These are phyloP conservation scores for Penicillium manginii DNA, from an alignment of 495 filamentous ascomycete genomes.

Conservation along the genomic window DNA sequence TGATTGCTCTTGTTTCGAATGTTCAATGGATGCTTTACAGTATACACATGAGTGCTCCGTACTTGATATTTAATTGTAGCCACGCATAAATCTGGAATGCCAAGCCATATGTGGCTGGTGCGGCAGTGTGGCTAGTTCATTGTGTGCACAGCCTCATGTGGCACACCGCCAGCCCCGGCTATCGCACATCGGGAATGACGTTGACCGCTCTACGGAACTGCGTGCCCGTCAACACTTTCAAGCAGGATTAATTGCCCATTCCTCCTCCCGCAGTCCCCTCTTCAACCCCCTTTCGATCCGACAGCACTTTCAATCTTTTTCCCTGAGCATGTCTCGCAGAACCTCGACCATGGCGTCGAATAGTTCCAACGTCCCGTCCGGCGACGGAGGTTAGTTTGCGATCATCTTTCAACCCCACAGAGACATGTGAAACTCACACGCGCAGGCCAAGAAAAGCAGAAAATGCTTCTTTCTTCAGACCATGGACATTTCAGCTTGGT, in stretches of 20 bases:
- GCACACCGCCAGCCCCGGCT: constrained; percentile 30
- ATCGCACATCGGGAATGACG: constrained; percentile 40
- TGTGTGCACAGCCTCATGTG: neutral
- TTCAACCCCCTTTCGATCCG: neutral
- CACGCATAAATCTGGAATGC: neutral
- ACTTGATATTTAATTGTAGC: neutral
- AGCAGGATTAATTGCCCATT: constrained; percentile 33
- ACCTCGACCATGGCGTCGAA: constrained; percentile 46
- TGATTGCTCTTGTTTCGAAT: constrained; percentile 8
- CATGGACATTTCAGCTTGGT: constrained; percentile 80
- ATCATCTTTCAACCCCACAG: constrained; percentile 13
- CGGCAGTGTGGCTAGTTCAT: constrained; percentile 22
- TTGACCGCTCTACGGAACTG: constrained; percentile 40
- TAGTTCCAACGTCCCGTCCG: constrained; percentile 38
- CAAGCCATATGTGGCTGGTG: constrained; percentile 27
- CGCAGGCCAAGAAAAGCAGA: constrained; percentile 81
- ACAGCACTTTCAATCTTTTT: constrained; percentile 1
- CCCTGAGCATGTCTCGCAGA: constrained; percentile 51
- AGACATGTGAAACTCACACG: constrained; percentile 24
- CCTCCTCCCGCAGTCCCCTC: constrained; percentile 26
- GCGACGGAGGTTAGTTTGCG: constrained; percentile 45
- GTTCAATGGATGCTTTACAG: neutral
- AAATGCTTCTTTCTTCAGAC: constrained; percentile 74
- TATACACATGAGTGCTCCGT: too few relatives aligned
- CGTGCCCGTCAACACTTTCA: constrained; percentile 43